Conservation (phyloP, 2,329 filamentous ascomycete genomes). For the Sclerotiophoma versabilis region DNA sequence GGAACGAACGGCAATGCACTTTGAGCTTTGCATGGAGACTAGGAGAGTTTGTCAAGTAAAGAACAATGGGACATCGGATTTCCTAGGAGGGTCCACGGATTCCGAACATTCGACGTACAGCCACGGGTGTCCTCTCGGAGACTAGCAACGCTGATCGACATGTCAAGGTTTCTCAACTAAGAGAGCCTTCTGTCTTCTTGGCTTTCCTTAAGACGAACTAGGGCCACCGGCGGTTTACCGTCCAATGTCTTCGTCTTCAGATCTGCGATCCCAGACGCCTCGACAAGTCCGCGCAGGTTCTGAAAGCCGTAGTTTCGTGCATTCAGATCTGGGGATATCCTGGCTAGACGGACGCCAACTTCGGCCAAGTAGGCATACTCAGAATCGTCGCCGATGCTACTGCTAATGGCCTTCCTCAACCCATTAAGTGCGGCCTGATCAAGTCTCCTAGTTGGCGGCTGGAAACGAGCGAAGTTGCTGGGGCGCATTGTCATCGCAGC, state of each 20-base stretch:
- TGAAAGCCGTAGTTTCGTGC: constrained; percentile 38
- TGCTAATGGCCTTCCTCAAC: constrained; percentile 11
- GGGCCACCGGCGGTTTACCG: constrained; percentile 12
- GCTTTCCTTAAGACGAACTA: constrained; percentile 20
- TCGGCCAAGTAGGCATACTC: constrained; percentile 36
- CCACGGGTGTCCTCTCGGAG: not conserved
- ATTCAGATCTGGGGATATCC: constrained; percentile 33
- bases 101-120: not conserved
- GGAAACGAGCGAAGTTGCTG: too few relatives aligned
- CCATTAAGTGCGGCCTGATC: constrained; percentile 26
- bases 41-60: not conserved
- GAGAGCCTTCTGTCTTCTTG: not conserved
- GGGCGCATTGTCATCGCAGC: not conserved
- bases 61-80: not conserved
- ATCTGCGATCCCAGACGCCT: constrained; percentile 24
- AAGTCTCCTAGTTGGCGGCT: constrained; percentile 15
- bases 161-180: not conserved
- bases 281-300: constrained; percentile 19
- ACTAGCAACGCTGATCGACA: not conserved
- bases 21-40: not conserved
- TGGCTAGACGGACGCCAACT: constrained; percentile 29
- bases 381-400: constrained; percentile 23
- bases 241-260: constrained; percentile 15
- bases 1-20: too few relatives aligned
- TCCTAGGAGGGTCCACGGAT: too few relatives aligned